Evolutionary conservation across 2,329 filamentous ascomycete species (phyloP).

Genomic region (Scytalidium sp.): DNA sequence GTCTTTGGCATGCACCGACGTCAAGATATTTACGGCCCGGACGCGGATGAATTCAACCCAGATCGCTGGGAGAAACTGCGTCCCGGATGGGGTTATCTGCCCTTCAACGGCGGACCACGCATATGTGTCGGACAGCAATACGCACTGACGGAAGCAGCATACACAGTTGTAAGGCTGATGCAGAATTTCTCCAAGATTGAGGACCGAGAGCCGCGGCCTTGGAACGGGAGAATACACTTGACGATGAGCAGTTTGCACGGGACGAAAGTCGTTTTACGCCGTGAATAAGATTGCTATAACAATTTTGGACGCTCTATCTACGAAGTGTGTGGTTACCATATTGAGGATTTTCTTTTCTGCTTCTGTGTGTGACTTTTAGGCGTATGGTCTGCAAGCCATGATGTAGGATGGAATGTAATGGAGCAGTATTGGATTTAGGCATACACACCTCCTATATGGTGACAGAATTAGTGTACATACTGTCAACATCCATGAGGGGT

Average conservation of each 20-base stretch:
- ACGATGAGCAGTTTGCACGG: not conserved
- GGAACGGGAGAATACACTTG: not conserved
- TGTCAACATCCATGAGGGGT: no score
- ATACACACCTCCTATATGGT: no score
- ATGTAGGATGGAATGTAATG: no score
- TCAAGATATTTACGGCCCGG: constrained; percentile 22
- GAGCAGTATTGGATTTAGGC: no score
- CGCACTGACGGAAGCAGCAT: constrained; percentile 6
- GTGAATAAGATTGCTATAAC: no score
- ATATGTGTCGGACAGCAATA: constrained; percentile 43
- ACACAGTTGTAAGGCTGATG: constrained; percentile 5
- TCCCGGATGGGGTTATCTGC: constrained; percentile 3
- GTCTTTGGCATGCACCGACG: constrained; percentile 33
- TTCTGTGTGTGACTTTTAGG: no score
- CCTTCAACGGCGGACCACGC: constrained; percentile 5
- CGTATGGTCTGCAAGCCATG: no score
- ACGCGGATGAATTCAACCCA: constrained; percentile 14
- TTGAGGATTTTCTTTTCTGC: no score
- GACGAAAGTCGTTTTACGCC: not conserved
- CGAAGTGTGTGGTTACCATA: no score
- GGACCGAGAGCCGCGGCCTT: not conserved
- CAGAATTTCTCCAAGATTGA: constrained; percentile 26
- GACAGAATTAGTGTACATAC: no score
- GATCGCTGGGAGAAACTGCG: constrained; percentile 12
- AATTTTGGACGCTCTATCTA: no score